Evolutionary conservation across 306 rosid genomes (phyloP).

Genomic region (Rosa chinensis): DNA sequence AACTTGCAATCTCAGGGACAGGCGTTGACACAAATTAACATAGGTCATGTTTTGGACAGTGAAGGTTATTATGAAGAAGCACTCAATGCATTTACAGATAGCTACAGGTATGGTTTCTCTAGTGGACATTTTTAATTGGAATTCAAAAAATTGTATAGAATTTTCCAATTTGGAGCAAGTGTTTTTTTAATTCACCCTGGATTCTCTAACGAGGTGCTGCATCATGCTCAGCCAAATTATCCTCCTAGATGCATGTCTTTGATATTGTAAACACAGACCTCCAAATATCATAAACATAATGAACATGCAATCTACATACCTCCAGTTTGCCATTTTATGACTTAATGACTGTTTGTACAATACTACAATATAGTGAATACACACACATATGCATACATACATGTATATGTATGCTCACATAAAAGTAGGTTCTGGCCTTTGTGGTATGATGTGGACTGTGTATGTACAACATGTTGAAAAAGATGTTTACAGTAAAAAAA

Average conservation of each 20-base stretch:
- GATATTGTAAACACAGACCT: slow-evolving; percentile 13
- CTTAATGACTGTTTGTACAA: neutral
- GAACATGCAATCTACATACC: neutral
- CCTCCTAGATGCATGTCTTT: slow-evolving; percentile 17
- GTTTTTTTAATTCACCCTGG: slow-evolving; percentile 2
- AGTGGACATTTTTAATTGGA: slow-evolving; percentile 15
- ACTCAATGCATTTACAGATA: slow-evolving; percentile 61
- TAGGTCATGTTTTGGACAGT: slow-evolving; percentile 81
- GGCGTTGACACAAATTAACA: slow-evolving; percentile 64
- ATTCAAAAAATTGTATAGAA: neutral
- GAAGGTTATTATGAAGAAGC: slow-evolving; percentile 62
- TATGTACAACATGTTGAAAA: neutral
- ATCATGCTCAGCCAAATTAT: slow-evolving; percentile 7
- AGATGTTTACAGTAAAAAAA: neutral
- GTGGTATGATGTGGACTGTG: neutral
- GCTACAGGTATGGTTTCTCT: slow-evolving; percentile 61
- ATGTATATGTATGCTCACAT: neutral
- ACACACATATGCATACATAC: neutral
- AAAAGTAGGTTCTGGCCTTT: neutral
- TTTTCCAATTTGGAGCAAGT: neutral
- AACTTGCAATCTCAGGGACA: slow-evolving; percentile 60
- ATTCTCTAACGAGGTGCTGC: slow-evolving; percentile 19
- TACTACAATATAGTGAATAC: neutral
- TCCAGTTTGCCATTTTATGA: neutral
- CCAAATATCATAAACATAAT: neutral